Conservation (phyloP, 202 grass and related monocot genomes). For the Zoysia matrella region DNA sequence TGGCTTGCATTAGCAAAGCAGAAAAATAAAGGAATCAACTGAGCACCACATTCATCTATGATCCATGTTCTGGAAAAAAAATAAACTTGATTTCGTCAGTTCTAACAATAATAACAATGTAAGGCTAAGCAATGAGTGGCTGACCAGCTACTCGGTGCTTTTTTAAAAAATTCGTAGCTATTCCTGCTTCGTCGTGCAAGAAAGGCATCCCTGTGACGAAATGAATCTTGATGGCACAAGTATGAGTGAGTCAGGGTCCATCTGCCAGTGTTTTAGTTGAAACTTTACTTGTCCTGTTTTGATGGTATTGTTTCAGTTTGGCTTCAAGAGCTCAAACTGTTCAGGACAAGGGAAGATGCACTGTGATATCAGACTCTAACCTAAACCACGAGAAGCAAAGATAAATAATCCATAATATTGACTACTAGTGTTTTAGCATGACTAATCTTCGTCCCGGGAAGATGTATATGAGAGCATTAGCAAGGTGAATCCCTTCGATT, state of each 20-base stretch:
- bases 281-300: slow-evolving; percentile 23
- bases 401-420: neutral
- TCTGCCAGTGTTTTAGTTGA: slow-evolving; percentile 55
- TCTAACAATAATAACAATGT: neutral
- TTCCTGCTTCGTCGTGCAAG: slow-evolving; percentile 22
- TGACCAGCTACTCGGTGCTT: slow-evolving; percentile 7
- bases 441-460: neutral
- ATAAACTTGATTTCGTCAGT: slow-evolving; percentile 10
- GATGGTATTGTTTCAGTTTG: slow-evolving; percentile 12
- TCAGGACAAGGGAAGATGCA: slow-evolving; percentile 37
- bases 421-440: slow-evolving; percentile 4
- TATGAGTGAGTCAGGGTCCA: neutral
- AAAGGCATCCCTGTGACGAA: slow-evolving; percentile 21
- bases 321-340: slow-evolving; percentile 27
- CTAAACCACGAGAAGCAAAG: slow-evolving; percentile 45
- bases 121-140: slow-evolving; percentile 1
- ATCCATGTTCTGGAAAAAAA: neutral
- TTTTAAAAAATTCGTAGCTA: too few relatives aligned
- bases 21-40: neutral
- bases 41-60: neutral
- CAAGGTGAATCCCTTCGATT: neutral
- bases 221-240: slow-evolving; percentile 23
- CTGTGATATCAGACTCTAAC: slow-evolving; percentile 34
- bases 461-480: neutral
- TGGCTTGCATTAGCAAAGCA: slow-evolving; percentile 24